These are phyloP conservation scores for Calonectria honghensis DNA, from an alignment of 2,329 filamentous ascomycete species.

Conservation along the genomic window DNA sequence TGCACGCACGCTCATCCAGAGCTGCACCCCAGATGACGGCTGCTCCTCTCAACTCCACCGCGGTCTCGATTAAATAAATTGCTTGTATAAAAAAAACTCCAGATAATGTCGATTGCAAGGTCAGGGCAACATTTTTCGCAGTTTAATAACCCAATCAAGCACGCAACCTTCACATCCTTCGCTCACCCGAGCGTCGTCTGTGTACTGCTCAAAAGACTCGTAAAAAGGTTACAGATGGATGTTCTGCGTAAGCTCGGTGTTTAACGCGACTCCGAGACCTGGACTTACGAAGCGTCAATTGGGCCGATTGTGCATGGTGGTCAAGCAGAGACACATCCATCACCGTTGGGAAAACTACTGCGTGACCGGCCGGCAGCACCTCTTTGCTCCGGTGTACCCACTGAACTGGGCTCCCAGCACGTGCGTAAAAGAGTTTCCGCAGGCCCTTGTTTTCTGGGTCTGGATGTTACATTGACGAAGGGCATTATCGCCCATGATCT, in stretches of 20 bases:
- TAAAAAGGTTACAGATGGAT: neutral
- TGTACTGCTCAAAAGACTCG: constrained; percentile 15
- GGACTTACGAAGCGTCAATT: constrained; percentile 2
- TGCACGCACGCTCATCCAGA: constrained; percentile 42
- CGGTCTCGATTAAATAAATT: constrained; percentile 47
- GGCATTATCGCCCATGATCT: constrained; percentile 31
- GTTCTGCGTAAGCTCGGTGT: constrained; percentile 18
- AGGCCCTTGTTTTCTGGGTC: constrained; percentile 21
- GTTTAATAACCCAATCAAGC: neutral
- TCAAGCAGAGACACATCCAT: constrained; percentile 26
- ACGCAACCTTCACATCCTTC: neutral
- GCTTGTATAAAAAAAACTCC: constrained; percentile 2
- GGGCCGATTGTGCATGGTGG: constrained; percentile 14
- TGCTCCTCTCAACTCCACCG: constrained; percentile 46
- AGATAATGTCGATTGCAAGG: neutral
- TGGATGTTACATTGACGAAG: constrained; percentile 31
- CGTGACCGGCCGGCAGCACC: neutral
- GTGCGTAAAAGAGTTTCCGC: constrained; percentile 37
- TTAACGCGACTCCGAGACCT: constrained; percentile 24
- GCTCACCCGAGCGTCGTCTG: constrained; percentile 22
- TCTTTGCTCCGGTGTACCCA: neutral
- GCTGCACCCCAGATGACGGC: constrained; percentile 53
- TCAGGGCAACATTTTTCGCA: neutral
- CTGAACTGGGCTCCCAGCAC: constrained; percentile 21
- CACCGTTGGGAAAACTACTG: constrained; percentile 13